Percentiles rank a stretch among this genome's conserved stretches.
Evolutionary conservation across 768 basidiomycete species (phyloP).

Genomic region (Boletus reticulatus): DNA sequence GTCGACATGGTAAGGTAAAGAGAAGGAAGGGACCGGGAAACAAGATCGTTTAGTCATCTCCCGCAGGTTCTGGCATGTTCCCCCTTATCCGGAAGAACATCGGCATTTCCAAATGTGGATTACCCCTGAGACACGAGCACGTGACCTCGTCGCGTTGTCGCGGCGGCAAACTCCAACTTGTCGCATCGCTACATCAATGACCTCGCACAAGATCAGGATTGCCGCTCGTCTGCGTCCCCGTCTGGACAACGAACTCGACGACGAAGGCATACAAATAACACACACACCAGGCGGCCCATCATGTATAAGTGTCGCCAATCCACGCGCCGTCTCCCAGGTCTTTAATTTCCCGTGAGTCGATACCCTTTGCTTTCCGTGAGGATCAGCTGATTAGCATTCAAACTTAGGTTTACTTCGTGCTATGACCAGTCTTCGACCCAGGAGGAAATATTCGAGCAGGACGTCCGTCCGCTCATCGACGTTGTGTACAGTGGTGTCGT

Average conservation of each 20-base stretch:
- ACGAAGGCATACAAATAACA: constrained; percentile 55
- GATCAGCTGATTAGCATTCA: constrained; percentile 2
- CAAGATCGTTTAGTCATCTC: background rate
- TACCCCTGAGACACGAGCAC: constrained; percentile 13
- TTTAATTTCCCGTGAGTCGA: constrained; percentile 71
- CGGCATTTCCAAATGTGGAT: constrained; percentile 12
- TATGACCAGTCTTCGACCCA: constrained; percentile 71
- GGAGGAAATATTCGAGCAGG: constrained; percentile 71
- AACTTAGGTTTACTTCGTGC: constrained; percentile 65
- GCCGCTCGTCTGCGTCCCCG: constrained; percentile 68
- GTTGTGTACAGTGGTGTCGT: constrained; percentile 77
- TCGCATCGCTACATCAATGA: constrained; percentile 8
- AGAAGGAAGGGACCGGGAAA: background rate
- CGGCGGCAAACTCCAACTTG: constrained; percentile 22
- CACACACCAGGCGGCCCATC: constrained; percentile 42
- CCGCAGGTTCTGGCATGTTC: constrained; percentile 11
- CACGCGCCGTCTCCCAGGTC: constrained; percentile 63
- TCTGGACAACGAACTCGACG: constrained; percentile 59
- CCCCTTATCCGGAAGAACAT: constrained; percentile 1
- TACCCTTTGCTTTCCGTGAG: background rate
- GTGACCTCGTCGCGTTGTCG: constrained; percentile 27
- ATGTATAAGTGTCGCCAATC: constrained; percentile 66
- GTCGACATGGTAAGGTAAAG: constrained; percentile 16
- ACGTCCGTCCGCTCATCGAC: constrained; percentile 77
- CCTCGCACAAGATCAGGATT: constrained; percentile 59